Evolutionary conservation across 257 asterid species (phyloP).

Genomic region (Solanum rostratum): DNA sequence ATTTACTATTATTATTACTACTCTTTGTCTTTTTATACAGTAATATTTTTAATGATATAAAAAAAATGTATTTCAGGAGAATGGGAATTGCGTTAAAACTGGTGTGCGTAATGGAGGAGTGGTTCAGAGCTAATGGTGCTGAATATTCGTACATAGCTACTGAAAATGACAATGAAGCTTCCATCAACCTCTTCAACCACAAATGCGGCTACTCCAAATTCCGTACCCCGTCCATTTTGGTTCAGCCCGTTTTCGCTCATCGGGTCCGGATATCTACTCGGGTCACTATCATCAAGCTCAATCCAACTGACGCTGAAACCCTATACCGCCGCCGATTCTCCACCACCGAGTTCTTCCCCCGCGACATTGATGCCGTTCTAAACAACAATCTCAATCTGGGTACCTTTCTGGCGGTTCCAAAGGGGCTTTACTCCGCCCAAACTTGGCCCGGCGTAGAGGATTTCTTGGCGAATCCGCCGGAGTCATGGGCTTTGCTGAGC

Average conservation of each 20-base stretch:
- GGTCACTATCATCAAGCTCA: conserved; percentile 36
- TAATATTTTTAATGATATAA: background rate
- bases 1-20: background rate
- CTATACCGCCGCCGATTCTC: conserved; percentile 59
- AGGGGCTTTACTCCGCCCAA: conserved; percentile 13
- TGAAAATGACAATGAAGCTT: conserved; percentile 76
- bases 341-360: conserved; percentile 75
- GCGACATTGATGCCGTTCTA: conserved; percentile 64
- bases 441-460: conserved; percentile 46
- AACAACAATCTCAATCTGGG: conserved; percentile 51
- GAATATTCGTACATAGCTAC: conserved; percentile 85
- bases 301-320: conserved; percentile 42
- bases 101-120: conserved; percentile 47
- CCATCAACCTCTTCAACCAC: conserved; percentile 55
- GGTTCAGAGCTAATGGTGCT: conserved; percentile 72
- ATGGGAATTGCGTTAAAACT: conserved; percentile 73
- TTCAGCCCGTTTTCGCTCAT: conserved; percentile 79
- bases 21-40: background rate
- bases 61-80: conserved; percentile 34
- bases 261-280: conserved; percentile 17
- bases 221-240: conserved; percentile 71
- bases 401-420: conserved; percentile 57
- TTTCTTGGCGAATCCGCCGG: conserved; percentile 44
- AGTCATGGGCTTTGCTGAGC: conserved; percentile 83
- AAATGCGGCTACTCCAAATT: conserved; percentile 73